Evolutionary conservation across 257 asterid species (phyloP), one percentile per base, ranked within the genome.

Genomic region (Mentha longifolia): DNA sequence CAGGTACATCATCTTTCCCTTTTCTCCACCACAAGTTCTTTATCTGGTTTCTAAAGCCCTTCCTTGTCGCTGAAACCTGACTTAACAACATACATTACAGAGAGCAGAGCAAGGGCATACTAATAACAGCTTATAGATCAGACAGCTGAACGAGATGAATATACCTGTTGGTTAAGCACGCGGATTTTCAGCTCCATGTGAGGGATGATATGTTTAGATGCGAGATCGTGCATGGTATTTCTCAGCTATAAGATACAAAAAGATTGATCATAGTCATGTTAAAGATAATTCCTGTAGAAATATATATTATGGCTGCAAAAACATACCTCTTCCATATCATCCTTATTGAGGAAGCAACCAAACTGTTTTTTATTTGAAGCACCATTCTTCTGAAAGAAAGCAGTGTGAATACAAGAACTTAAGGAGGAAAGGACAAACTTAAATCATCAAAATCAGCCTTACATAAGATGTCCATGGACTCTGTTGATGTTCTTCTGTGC

Each of bases 21-120:
- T 92, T 95, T 83, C 99, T 89, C 99, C 98, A 89, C 99, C 99
- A 95, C 65, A 95, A 81, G 84, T 92, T 92, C 80, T 90, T 95
- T 61, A 95, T 89, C 88, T 95, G 99, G 85, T 95, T 95, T 79
- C 97, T 87, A 63, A 95, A 95, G 74, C 99, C 99, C 78, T 86
- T 95, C 78, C 98, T 87, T 78, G 99, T 95, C 0, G 96, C 96
- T 68, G 99, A 89, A 81, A 95, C 95, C 99, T 95, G 82, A 55
- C 68, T 67, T 72, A 78, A 73, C 15, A 54, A 54, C 63, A n/a
- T n/a, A 61, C 43, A 76, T 67, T 42, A 67, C 39, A 35, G 39
- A 35, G 39, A 35, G 39, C 39, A 5, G 8, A 35, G 39, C 39
- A 1, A 42, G 64, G 74, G 55, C 35, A 64, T 7, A 49, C 41